Evolutionary conservation across 2,329 filamentous ascomycete species (phyloP), one percentile per base, ranked within the genome.

Genomic region (Claviceps sp.): DNA sequence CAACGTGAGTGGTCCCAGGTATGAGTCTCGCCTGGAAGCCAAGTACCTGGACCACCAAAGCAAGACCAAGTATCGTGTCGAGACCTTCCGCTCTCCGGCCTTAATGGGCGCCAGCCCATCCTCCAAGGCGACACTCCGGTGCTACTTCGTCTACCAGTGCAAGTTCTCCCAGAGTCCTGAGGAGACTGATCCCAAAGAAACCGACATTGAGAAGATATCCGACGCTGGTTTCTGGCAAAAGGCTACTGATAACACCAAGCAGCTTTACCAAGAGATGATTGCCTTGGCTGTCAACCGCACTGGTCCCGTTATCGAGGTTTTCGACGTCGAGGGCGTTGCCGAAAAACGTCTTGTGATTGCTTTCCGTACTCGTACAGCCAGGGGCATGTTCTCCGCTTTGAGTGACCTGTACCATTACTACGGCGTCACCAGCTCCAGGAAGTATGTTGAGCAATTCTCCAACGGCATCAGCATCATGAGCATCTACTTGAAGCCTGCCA

Each of bases 381-480:
- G 88, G 60, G 93, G 93, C 57, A 75, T 98, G 62, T 98, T 98
- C 78, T 95, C 90, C 60, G 89, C 93, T 30, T 73, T 98, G 61
- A 95, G 88, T 58, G 90, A 97, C 67, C 76, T 98, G 40, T 98
- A 98, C 74, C 93, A 98, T 72, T 97, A 96, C 79, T 98, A 98
- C 65, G 91, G 93, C 44, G 79, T 97, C 55, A 98, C 93, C 2
- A 95, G 88, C 63, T 93, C 93, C 30, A 81, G 93, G 61, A 98
- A 98, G 73, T 98, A 98, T 64, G 86, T 98, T 47, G 88, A 98
- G 72, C 93, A 97, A 71, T 98, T 98, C 76, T 93, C 90, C 63
- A 98, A 98, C 68, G 93, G 93, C 56, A 94, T 96, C 66, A 95
- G 88, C 14, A 86, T 97, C 68, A 95, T 97, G 78, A 96, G 89